Evolutionary conservation across 176 grass and related monocot species (phyloP), one percentile per base, ranked within the genome.

Genomic region (Carex cristatella): DNA sequence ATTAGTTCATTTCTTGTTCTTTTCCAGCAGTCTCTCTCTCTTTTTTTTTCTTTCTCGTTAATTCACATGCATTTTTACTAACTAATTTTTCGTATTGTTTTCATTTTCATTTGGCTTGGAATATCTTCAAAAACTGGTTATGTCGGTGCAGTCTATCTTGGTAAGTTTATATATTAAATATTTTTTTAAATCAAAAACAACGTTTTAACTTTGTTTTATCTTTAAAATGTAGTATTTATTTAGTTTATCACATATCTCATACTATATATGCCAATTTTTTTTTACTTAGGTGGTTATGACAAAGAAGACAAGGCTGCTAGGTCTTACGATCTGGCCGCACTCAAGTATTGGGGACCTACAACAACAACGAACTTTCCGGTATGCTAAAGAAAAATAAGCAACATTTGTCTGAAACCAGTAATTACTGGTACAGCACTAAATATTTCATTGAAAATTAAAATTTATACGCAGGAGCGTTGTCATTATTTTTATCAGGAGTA

Each of bases 281-380:
- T 5, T n/a, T 66, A 44, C 55, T 23, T 86, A 99, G 96, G 96
- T 79, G 96, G 96, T 9, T 99, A 99, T 92, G 96, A 99, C 70
- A 99, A 99, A 86, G 96, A 99, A 84, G 96, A 99, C 23, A 99
- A 99, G 84, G 96, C 96, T 49, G 96, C 96, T 69, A 95, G 96
- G 83, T 85, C 96, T 80, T 99, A 99, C 79, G 96, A 99, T 92
- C 89, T 99, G 81, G 93, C 96, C 51, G 96, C 96, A 90, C 96
- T 99, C 13, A 99, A 99, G 67, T 99, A 99, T 51, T 99, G 96
- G 96, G 96, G 96, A 56, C 60, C 93, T 0, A 91, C 93, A 1
- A 99, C 96, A 0, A 99, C 96, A 30, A 99, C 96, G 81, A 99
- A 99, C 86, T 99, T 99, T 63, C 96, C 93, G 0, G 96, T 99